These are phyloP conservation scores for Cercospora sojina DNA, from an alignment of 2,329 filamentous ascomycete genomes.

Conservation along the genomic window DNA sequence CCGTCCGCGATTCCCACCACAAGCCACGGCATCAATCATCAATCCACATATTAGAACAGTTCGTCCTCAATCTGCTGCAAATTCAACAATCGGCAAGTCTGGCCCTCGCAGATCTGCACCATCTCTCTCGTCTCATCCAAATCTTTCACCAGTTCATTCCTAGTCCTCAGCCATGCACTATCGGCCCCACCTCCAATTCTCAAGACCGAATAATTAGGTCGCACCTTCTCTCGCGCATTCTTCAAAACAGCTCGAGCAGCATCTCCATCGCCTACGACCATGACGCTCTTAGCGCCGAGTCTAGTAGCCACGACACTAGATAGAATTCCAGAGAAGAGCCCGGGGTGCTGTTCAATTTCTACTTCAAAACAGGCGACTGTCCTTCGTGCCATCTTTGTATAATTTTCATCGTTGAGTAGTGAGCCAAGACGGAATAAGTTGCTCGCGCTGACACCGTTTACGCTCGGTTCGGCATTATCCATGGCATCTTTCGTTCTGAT, in stretches of 20 bases:
- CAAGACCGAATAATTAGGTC: conserved; percentile 41
- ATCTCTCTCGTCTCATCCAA: conserved; percentile 45
- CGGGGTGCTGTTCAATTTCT: conserved; percentile 89
- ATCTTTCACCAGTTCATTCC: conserved; percentile 50
- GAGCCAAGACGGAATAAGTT: conserved; percentile 81
- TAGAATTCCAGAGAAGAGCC: conserved; percentile 82
- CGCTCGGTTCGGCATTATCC: conserved; percentile 85
- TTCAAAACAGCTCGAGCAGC: conserved; percentile 44
- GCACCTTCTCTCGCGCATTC: conserved; percentile 42
- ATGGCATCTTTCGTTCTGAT: conserved; percentile 93
- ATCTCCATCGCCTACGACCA: conserved; percentile 53
- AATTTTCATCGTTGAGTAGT: conserved; percentile 65
- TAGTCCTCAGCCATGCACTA: conserved; percentile 51
- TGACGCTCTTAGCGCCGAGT: conserved; percentile 64
- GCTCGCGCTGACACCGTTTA: conserved; percentile 80
- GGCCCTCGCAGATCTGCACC: conserved; percentile 50
- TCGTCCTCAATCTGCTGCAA: conserved; percentile 30
- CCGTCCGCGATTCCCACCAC: not conserved
- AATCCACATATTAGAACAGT: conserved; percentile 23
- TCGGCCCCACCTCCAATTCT: conserved; percentile 40
- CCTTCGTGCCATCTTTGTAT: conserved; percentile 64
- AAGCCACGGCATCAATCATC: not conserved
- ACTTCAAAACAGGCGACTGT: conserved; percentile 85
- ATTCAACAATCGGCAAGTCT: conserved; percentile 37
- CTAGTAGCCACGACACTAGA: conserved; percentile 71